A percentile compares a stretch with the other conserved stretches of the same genome.
phyloP scores from a whole-genome alignment of 495 filamentous ascomycete species.

The Aspergillus sparsus region DNA sequence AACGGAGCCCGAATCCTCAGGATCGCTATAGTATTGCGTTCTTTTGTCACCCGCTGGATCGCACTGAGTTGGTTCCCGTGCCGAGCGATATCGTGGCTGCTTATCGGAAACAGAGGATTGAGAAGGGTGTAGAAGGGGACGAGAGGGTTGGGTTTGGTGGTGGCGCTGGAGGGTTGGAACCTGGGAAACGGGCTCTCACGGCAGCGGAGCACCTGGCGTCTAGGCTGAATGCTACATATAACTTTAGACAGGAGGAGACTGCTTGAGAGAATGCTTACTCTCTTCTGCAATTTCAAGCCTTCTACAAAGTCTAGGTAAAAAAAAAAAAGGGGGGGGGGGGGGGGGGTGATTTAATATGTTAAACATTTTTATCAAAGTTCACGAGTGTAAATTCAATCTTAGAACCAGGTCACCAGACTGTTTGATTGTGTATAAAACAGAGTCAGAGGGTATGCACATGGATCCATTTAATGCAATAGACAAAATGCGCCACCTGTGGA shows the following conservation, averaged over 20 bases:
- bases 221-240: slow-evolving; percentile 75
- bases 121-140: slow-evolving; percentile 20
- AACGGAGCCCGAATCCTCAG: slow-evolving; percentile 45
- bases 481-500: slow-evolving; percentile 16
- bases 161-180: slow-evolving; percentile 40
- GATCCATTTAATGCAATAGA: slow-evolving; percentile 25
- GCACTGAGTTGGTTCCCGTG: slow-evolving; percentile 69
- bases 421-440: slow-evolving; percentile 11
- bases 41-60: slow-evolving; percentile 84
- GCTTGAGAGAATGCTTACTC: neutral
- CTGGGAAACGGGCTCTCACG: slow-evolving; percentile 65
- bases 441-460: slow-evolving; percentile 21
- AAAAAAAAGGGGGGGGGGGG: too few relatives aligned
- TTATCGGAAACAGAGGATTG: slow-evolving; percentile 37
- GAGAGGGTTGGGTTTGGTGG: slow-evolving; percentile 46
- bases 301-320: neutral
- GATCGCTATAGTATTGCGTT: slow-evolving; percentile 89
- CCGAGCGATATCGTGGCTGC: slow-evolving; percentile 63
- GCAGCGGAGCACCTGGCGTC: slow-evolving; percentile 80
- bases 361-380: neutral
- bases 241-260: slow-evolving; percentile 37
- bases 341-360: neutral
- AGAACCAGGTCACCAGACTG: slow-evolving; percentile 11
- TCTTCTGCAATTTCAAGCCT: neutral
- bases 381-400: neutral